These are phyloP conservation scores for Phialocephala sp. DNA, from an alignment of 2,329 filamentous ascomycete genomes.

Conservation along the genomic window DNA sequence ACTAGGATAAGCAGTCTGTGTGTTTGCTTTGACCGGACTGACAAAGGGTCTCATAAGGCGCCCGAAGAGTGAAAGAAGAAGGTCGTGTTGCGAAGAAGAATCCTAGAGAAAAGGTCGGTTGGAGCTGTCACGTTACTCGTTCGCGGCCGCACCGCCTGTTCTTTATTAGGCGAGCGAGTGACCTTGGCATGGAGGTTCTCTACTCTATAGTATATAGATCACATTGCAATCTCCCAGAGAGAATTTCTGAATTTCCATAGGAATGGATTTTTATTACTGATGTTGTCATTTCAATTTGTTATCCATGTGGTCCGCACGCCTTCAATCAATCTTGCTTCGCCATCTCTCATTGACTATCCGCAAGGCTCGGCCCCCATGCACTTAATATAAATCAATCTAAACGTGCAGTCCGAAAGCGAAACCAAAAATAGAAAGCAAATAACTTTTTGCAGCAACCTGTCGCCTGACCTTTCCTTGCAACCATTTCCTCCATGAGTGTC, in stretches of 20 bases:
- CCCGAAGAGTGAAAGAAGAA: conserved; percentile 1
- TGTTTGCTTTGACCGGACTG: conserved; percentile 8
- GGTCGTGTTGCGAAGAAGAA: conserved; percentile 5
- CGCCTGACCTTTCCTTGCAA: neutral
- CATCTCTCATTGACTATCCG: neutral
- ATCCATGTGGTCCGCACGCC: neutral
- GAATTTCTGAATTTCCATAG: neutral
- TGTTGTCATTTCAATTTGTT: conserved; percentile 7
- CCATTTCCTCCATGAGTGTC: neutral
- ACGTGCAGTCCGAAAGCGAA: neutral
- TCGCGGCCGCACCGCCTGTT: neutral
- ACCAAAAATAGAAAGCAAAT: neutral
- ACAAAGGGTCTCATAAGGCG: conserved; percentile 2
- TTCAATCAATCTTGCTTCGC: conserved; percentile 8
- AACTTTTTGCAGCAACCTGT: neutral
- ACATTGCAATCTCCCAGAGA: neutral
- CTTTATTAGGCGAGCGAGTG: neutral
- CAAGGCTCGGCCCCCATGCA: neutral
- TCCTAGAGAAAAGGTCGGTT: neutral
- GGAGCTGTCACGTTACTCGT: no score
- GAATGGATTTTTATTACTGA: neutral
- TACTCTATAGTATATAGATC: neutral
- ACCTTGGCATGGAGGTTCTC: neutral
- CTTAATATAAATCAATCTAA: neutral
- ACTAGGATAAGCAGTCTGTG: neutral